Base-by-base conservation (phyloP, 2,329 filamentous ascomycete species). In the Hyphodiscus sp. region DNA sequence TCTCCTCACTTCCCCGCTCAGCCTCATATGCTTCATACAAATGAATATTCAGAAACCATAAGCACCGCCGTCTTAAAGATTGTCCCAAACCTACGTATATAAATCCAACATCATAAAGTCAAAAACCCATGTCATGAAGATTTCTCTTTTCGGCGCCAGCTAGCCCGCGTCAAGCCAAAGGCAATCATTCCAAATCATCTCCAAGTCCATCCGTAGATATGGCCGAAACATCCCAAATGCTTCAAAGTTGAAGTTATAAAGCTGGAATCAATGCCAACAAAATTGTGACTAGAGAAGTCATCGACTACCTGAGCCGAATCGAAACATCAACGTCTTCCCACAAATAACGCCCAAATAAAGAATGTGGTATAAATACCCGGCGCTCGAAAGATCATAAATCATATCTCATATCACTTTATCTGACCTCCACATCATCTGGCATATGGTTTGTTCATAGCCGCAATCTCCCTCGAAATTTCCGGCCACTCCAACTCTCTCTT, bases 361-460 rank as follows among this genome's bases (percentile, higher is more conserved):
- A 38, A 38, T 38, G 33, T 38, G 33, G 33, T 38, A 38, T 38
- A 38, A 38, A 13, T 33, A 38, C 13, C 33, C 33, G 33, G 11
- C 11, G 16, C 11, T 13, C 33, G 23, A 38, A 15, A 38, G 4
- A 13, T 38, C 33, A 38, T 38, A 38, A 38, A 38, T 38, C 16
- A 38, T 38, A 15, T n/a, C 33, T n/a, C 33, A 38, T n/a, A 5
- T 38, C 11, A 15, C 33, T n/a, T n/a, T 13, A 38, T 6, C 33
- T n/a, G 5, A 4, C 33, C 11, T 38, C 4, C 16, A 43, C 9
- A 50, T 65, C 55, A 89, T 70, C 87, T 77, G 18, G 89, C 86
- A 71, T 97, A 97, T 16, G 94, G 94, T 64, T 88, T 85, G 68
- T 99, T 99, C 90, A 99, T 95, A 26, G 92, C 76, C 4, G 94